phyloP scores from a whole-genome alignment of 495 filamentous ascomycete genomes.

The Aspergillus baeticus region DNA sequence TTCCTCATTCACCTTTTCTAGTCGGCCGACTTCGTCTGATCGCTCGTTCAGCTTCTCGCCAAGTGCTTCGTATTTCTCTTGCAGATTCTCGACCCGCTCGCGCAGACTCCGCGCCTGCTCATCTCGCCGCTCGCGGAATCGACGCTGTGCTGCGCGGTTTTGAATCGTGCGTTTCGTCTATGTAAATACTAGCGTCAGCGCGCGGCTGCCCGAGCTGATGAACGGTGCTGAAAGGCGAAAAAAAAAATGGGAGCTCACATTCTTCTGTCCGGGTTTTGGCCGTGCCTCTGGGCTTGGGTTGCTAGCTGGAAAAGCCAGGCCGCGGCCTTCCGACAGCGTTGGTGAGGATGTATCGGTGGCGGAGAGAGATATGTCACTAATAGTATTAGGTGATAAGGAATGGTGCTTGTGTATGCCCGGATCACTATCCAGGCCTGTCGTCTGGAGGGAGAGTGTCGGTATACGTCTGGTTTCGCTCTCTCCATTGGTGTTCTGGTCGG shows the following conservation, averaged over 20 bases:
- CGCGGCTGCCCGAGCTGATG: too few relatives aligned
- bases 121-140: slow-evolving; percentile 9
- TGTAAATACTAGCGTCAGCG: neutral
- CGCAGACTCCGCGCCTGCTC: slow-evolving; percentile 3
- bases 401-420: neutral
- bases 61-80: slow-evolving; percentile 2
- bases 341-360: neutral
- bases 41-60: neutral
- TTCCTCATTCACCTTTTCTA: neutral
- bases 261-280: neutral
- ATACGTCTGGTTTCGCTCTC: neutral
- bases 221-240: too few relatives aligned
- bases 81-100: neutral
- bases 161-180: neutral
- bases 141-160: slow-evolving; percentile 10
- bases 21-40: neutral
- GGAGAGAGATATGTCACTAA: too few relatives aligned
- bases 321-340: neutral
- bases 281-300: neutral
- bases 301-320: neutral
- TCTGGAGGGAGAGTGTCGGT: neutral
- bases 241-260: neutral
- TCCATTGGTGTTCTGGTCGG: neutral
- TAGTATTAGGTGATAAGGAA: neutral
- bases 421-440: neutral